A percentile compares a stretch with the other conserved stretches of the same genome.
Conservation (phyloP, 352 stramenopile genomes). For the Globisporangium paroecandrum region DNA sequence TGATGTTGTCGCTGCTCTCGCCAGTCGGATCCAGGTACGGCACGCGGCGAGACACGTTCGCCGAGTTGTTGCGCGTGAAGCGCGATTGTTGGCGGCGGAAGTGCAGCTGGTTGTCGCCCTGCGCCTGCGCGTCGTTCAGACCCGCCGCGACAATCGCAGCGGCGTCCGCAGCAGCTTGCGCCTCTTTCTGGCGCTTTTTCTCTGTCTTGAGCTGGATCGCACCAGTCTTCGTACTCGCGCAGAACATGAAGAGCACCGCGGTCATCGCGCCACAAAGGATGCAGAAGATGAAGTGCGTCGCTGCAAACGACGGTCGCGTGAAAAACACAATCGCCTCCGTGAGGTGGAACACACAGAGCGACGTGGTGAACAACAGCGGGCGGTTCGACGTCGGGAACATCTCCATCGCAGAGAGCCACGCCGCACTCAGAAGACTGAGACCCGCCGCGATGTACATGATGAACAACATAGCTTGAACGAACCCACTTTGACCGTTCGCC, state of each 20-base stretch:
- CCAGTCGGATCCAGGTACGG: constrained; percentile 13
- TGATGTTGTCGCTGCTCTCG: constrained; percentile 8
- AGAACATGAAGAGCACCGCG: constrained; percentile 66
- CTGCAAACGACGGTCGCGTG: constrained; percentile 54
- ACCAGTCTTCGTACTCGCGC: constrained; percentile 74
- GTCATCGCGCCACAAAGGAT: constrained; percentile 43
- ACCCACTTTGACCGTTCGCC: constrained; percentile 27
- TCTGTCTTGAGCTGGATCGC: constrained; percentile 85
- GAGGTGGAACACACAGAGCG: constrained; percentile 63
- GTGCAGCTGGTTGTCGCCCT: constrained; percentile 26
- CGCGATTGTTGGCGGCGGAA: constrained; percentile 54
- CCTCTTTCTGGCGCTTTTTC: constrained; percentile 65
- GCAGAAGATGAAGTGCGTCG: constrained; percentile 55
- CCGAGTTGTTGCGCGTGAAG: constrained; percentile 32
- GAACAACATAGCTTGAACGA: constrained; percentile 52
- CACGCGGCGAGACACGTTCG: constrained; percentile 7
- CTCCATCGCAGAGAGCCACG: constrained; percentile 73
- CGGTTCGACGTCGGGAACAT: constrained; percentile 74
- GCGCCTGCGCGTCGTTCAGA: constrained; percentile 21
- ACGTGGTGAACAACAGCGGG: constrained; percentile 62
- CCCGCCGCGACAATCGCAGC: constrained; percentile 21
- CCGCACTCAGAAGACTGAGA: constrained; percentile 68
- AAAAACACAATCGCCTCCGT: constrained; percentile 57
- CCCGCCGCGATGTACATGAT: constrained; percentile 64
- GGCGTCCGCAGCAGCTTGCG: constrained; percentile 19